A percentile compares a stretch with the other conserved stretches of the same genome.
Conservation (phyloP, 768 basidiomycete genomes). For the Tulasnella sp. region DNA sequence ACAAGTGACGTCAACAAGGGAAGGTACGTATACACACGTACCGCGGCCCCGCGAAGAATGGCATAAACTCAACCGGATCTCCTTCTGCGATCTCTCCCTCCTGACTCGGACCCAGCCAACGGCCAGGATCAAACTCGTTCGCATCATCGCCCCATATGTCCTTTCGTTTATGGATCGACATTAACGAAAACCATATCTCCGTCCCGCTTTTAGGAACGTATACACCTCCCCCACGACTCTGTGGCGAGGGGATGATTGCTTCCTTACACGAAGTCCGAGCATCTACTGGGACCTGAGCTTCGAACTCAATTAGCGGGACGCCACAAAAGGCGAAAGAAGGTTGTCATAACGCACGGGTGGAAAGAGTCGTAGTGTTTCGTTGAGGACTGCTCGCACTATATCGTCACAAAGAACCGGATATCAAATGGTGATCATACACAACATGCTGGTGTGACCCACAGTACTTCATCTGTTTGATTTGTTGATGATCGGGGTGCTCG, state of each 20-base stretch:
- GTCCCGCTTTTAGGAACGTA: neutral
- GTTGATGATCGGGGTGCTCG: neutral
- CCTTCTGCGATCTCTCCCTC: neutral
- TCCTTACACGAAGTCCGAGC: neutral
- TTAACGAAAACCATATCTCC: conserved; percentile 2
- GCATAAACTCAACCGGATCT: conserved; percentile 9
- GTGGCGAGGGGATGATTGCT: neutral
- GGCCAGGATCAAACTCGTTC: neutral
- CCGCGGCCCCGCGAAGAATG: conserved; percentile 9
- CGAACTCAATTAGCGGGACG: neutral
- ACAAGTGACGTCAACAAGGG: neutral
- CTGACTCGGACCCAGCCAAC: neutral
- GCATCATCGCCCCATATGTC: conserved; percentile 10
- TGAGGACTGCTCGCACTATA: conserved; percentile 26
- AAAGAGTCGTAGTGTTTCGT: conserved; percentile 27
- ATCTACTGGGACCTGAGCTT: neutral
- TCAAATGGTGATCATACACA: neutral
- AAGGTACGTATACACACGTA: neutral
- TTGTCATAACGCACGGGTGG: conserved; percentile 22
- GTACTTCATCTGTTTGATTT: neutral
- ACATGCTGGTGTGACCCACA: conserved; percentile 10
- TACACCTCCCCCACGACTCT: neutral
- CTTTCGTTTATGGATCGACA: neutral
- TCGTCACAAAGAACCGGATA: neutral
- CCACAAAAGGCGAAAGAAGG: neutral